phyloP scores from a whole-genome alignment of 257 asterid genomes.

The Nicotiana obtusifolia region DNA sequence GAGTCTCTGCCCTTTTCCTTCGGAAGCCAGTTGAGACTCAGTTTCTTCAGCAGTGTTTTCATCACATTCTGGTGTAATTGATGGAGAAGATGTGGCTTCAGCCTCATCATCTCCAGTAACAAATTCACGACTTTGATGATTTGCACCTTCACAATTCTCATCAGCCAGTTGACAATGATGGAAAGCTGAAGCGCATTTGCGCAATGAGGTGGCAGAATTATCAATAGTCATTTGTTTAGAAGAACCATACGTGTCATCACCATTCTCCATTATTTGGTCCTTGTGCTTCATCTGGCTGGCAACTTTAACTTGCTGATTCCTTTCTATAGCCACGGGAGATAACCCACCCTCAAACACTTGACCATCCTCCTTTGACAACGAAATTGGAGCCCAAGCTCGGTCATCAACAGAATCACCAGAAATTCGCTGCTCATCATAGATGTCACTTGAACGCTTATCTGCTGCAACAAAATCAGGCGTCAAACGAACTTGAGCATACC shows the following conservation, averaged over 20 bases:
- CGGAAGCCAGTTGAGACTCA: constrained; percentile 36
- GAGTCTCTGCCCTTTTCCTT: constrained; percentile 37
- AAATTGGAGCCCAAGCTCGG: constrained; percentile 30
- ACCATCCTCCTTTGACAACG: constrained; percentile 42
- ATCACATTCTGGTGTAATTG: constrained; percentile 37
- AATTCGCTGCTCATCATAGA: constrained; percentile 23
- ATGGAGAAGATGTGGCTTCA: constrained; percentile 40
- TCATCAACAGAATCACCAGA: constrained; percentile 30
- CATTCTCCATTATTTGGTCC: constrained; percentile 17
- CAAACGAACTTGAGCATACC: constrained; percentile 19
- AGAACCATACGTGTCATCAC: constrained; percentile 16
- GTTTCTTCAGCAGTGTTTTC: constrained; percentile 44
- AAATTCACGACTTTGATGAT: constrained; percentile 28
- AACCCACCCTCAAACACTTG: constrained; percentile 28
- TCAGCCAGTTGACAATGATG: constrained; percentile 24
- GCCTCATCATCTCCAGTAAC: constrained; percentile 51
- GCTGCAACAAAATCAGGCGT: constrained; percentile 14
- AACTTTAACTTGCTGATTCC: constrained; percentile 30
- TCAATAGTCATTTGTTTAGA: constrained; percentile 12
- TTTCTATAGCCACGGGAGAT: constrained; percentile 27
- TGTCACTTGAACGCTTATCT: constrained; percentile 24
- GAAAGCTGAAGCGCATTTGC: constrained; percentile 10
- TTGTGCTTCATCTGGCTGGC: constrained; percentile 31
- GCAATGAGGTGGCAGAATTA: not conserved
- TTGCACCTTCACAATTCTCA: constrained; percentile 32